Conservation (phyloP, 176 grass and related monocot species). For the Luzula sylvatica region DNA sequence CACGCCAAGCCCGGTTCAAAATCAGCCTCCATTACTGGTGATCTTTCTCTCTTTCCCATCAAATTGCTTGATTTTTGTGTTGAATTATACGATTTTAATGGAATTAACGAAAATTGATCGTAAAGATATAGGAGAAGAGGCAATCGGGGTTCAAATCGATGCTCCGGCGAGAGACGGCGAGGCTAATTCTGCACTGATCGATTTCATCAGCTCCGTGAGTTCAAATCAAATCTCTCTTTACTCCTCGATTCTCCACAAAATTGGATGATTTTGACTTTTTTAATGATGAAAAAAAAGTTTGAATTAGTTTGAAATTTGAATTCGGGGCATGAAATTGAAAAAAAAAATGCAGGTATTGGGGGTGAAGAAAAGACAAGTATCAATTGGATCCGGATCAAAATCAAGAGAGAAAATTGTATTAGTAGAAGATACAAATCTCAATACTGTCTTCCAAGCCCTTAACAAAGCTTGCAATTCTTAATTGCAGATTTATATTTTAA, state of each 20-base stretch:
- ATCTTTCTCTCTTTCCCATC: not conserved
- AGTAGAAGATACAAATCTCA: slow-evolving; percentile 54
- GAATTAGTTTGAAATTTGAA: not conserved
- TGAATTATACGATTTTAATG: not conserved
- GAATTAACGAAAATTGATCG: not conserved
- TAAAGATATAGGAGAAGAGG: slow-evolving; percentile 73
- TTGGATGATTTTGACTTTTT: no score
- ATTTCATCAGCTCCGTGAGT: slow-evolving; percentile 86
- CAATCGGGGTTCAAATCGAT: slow-evolving; percentile 86
- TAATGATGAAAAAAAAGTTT: not conserved
- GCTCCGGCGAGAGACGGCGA: slow-evolving; percentile 87
- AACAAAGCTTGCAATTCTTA: slow-evolving; percentile 46
- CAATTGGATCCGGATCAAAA: slow-evolving; percentile 76
- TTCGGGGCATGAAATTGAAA: no score
- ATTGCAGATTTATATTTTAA: slow-evolving; percentile 24
- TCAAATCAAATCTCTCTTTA: not conserved
- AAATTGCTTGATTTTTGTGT: no score
- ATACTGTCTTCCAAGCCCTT: slow-evolving; percentile 56
- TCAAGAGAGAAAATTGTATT: slow-evolving; percentile 87
- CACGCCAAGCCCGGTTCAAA: slow-evolving; percentile 90
- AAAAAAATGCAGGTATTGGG: slow-evolving; percentile 42
- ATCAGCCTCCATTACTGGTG: slow-evolving; percentile 83
- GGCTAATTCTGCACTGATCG: slow-evolving; percentile 81
- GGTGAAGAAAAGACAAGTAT: slow-evolving; percentile 87
- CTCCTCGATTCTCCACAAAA: no score